Percentiles rank a stretch among this genome's conserved stretches.
These are phyloP conservation scores for Lactifluus subvellereus DNA, from an alignment of 768 basidiomycete species.

Conservation along the genomic window DNA sequence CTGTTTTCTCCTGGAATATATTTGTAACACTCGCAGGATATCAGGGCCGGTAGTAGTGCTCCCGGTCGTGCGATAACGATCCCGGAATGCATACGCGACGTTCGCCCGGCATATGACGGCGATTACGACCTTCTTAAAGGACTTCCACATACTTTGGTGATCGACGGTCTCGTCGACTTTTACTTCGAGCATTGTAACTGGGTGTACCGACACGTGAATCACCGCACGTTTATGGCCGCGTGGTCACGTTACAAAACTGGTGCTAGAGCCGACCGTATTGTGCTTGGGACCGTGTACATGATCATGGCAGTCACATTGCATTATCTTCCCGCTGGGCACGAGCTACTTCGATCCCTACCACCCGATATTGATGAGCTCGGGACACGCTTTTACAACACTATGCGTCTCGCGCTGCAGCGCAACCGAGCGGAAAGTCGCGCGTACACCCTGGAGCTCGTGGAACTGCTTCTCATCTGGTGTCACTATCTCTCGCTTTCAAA, in stretches of 20 bases:
- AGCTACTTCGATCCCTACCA: slow-evolving; percentile 45
- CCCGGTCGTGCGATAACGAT: neutral
- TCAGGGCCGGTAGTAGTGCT: slow-evolving; percentile 30
- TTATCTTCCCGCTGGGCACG: slow-evolving; percentile 64
- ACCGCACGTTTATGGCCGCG: slow-evolving; percentile 50
- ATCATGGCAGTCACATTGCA: slow-evolving; percentile 69
- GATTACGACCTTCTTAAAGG: slow-evolving; percentile 67
- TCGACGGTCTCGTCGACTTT: slow-evolving; percentile 66
- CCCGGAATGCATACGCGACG: slow-evolving; percentile 36
- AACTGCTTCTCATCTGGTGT: slow-evolving; percentile 56
- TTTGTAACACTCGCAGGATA: slow-evolving; percentile 23
- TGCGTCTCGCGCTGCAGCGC: slow-evolving; percentile 56
- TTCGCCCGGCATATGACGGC: slow-evolving; percentile 45
- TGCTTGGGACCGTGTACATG: slow-evolving; percentile 65
- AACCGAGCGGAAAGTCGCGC: slow-evolving; percentile 45
- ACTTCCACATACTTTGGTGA: slow-evolving; percentile 59
- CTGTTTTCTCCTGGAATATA: slow-evolving; percentile 8
- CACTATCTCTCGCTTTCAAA: slow-evolving; percentile 64
- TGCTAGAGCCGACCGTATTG: slow-evolving; percentile 55
- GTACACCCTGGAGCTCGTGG: slow-evolving; percentile 64
- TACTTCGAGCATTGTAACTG: slow-evolving; percentile 88
- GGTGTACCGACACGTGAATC: slow-evolving; percentile 77
- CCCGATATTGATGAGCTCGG: slow-evolving; percentile 56
- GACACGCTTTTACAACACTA: slow-evolving; percentile 62
- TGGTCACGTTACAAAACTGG: slow-evolving; percentile 76